Evolutionary conservation across 352 stramenopile species (phyloP), one percentile per base, ranked within the genome.

Genomic region (Thalassiosira exigua): DNA sequence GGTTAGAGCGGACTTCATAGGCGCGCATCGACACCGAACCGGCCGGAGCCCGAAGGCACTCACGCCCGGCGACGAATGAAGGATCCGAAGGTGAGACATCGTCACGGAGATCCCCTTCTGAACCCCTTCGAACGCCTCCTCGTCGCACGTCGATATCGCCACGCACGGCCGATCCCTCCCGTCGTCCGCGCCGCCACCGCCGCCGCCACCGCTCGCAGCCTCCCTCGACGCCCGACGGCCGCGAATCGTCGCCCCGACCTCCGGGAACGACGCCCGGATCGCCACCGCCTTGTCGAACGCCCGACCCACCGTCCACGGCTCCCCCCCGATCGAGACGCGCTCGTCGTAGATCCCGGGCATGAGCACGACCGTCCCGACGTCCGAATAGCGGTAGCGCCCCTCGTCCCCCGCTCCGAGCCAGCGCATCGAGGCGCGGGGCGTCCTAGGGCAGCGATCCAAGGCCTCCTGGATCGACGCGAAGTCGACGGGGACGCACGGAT

Each of bases 401-500:
- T 79, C 56, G 19, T 75, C 62, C 24, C 39, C 57, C 7, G 7
- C 14, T 44, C 36, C 36, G 12, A 64, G 53, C 19, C 30, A 17
- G 39, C 21, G 29, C 19, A 67, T 41, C 1, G 44, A 9, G 1
- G 30, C 17, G 11, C 32, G 59, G 42, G 19, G 42, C 9, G 21
- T 50, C 58, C 71, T 41, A 29, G 62, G 54, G 46, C 62, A 81
- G 29, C 56, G 52, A 19, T 39, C 22, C 33, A 75, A 32, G 9
- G 71, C 71, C 41, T 73, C 46, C 7, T 29, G 26, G 32, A 81
- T 70, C 26, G 50, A 65, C 19, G 41, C 27, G 44, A 81, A 81
- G 58, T 81, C 71, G 14, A 81, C 26, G 19, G 71, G 71, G 12
- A 81, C 71, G 22, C 54, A 70, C 3, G 71, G 71, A 69, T 81